Base-by-base conservation (phyloP, 2,329 filamentous ascomycete species). In the Pseudogymnoascus pannorum region DNA sequence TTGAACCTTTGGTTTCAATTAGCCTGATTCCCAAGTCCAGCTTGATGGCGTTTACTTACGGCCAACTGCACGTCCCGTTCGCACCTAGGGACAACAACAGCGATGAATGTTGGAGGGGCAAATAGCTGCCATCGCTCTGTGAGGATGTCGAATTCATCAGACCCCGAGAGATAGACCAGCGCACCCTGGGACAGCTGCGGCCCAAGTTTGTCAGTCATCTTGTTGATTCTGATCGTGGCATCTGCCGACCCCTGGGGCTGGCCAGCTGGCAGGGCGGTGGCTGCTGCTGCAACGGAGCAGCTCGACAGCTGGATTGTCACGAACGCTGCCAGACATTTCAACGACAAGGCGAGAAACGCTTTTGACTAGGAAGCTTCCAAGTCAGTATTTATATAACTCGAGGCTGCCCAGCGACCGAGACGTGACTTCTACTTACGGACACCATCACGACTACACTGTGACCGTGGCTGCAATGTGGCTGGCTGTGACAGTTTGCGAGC, bases 51-150 rank as follows among this genome's bases (percentile, higher is more conserved):
- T 59, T 36, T n/a, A 62, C 61, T 60, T 31, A 60, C 61, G 22
- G 61, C 60, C 20, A 18, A n/a, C 29, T 62, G 26, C 14, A 62
- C 57, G 29, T 62, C 61, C 3, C 12, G 18, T 29, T 62, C 57
- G 3, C 36, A 51, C 14, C 3, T 33, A 9, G 36, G 24, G 18
- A 60, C 61, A 2, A 62, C 57, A 12, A 62, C 61, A 9, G 35
- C 40, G n/a, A 38, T 36, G 26, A 29, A 29, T 4, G 26, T 29
- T 29, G 26, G 26, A 29, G 26, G 26, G 26, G 26, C 36, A 48
- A 57, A 29, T 4, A 29, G 26, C 26, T 29, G 26, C 26, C 26
- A 29, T 29, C 26, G 26, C 26, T 4, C 26, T 29, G 26, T 29
- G 26, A 29, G 26, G 26, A 7, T 29, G 26, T 29, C 7, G 26